phyloP scores from a whole-genome alignment of 305 asterid genomes.

The Withania somnifera region DNA sequence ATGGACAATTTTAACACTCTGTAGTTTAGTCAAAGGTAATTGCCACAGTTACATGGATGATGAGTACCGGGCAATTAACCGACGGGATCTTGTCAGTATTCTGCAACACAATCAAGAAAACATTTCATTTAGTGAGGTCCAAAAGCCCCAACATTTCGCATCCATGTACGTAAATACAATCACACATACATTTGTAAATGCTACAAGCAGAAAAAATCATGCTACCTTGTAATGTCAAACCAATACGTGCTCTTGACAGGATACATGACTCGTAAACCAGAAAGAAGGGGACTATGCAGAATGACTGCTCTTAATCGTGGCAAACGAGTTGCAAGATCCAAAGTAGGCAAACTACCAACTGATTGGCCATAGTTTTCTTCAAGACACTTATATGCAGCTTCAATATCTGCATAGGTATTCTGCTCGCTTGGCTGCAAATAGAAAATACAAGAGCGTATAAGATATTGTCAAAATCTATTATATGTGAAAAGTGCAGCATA shows the following conservation, averaged over 20 bases:
- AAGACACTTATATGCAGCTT: constrained; percentile 91
- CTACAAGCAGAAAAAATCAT: too few relatives aligned
- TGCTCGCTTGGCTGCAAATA: constrained; percentile 74
- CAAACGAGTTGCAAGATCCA: constrained; percentile 79
- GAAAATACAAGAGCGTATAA: constrained; percentile 16
- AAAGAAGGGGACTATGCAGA: constrained; percentile 92
- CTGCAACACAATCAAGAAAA: constrained; percentile 38
- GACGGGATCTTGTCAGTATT: constrained; percentile 86
- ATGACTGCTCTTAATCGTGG: constrained; percentile 82
- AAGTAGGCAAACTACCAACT: constrained; percentile 93
- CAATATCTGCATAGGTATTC: constrained; percentile 87
- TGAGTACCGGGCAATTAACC: constrained; percentile 85
- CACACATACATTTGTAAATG: too few relatives aligned
- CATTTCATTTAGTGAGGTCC: neutral
- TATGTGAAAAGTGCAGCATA: neutral
- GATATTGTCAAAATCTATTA: neutral
- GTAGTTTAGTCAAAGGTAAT: neutral
- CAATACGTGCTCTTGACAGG: constrained; percentile 91
- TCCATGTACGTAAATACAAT: neutral
- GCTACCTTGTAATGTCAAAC: constrained; percentile 95
- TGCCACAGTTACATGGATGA: constrained; percentile 74
- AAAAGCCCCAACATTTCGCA: neutral
- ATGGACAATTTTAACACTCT: too few relatives aligned
- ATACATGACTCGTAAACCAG: constrained; percentile 97
- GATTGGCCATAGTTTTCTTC: constrained; percentile 85